These are phyloP conservation scores for Diaporthe eres DNA, from an alignment of 2,329 filamentous ascomycete genomes.

Conservation along the genomic window DNA sequence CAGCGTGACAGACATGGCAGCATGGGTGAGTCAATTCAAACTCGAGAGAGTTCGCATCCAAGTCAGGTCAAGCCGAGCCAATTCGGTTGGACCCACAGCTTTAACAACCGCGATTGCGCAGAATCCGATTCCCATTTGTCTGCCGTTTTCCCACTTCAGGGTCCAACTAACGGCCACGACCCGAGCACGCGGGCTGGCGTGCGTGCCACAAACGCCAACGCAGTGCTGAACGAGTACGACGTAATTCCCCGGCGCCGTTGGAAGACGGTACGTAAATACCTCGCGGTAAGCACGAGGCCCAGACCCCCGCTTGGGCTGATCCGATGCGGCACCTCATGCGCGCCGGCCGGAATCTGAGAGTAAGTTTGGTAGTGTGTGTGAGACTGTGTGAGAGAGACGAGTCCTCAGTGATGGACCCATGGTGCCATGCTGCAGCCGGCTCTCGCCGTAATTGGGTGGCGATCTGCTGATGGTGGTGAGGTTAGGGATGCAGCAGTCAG, in stretches of 20 bases:
- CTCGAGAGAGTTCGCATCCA: neutral
- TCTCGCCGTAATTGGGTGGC: constrained; percentile 24
- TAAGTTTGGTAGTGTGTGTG: constrained; percentile 7
- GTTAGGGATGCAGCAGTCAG: neutral
- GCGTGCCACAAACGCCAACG: neutral
- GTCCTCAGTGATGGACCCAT: neutral
- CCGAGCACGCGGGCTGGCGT: neutral
- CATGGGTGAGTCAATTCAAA: constrained; percentile 9
- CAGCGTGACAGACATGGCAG: neutral
- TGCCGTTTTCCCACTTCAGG: neutral
- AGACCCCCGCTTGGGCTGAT: neutral
- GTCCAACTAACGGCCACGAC: constrained; percentile 4
- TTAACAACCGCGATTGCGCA: neutral
- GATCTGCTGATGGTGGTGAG: constrained; percentile 29
- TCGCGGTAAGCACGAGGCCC: neutral
- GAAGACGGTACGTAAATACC: neutral
- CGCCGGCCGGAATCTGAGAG: constrained; percentile 4
- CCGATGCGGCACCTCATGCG: constrained; percentile 24
- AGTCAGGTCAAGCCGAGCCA: neutral
- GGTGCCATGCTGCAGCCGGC: constrained; percentile 20
- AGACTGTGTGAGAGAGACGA: neutral
- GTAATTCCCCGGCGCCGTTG: neutral
- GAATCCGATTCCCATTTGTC: neutral
- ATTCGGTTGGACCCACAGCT: neutral
- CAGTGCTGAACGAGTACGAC: neutral